These are phyloP conservation scores for Groenewaldozyma sp. DNA, from an alignment of 1,139 yeast genomes.

Conservation along the genomic window DNA sequence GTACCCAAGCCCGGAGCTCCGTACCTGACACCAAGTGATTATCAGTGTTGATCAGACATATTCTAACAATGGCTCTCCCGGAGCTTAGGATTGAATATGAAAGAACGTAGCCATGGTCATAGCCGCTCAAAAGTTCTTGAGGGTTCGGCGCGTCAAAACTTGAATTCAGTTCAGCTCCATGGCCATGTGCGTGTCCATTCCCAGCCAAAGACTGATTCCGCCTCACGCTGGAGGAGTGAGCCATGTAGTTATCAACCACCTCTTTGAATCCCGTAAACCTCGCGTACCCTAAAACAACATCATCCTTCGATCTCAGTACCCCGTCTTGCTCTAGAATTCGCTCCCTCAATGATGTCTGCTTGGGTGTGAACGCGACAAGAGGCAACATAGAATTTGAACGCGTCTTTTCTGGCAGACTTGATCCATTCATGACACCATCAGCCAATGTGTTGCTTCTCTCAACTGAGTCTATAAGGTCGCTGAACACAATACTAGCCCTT, in stretches of 20 bases:
- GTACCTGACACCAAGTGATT: not conserved
- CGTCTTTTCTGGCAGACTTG: constrained; percentile 13
- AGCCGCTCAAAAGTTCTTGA: constrained; percentile 10
- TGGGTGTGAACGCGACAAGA: constrained; percentile 23
- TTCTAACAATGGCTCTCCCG: constrained; percentile 13
- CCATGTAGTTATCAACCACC: constrained; percentile 6
- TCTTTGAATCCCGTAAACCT: constrained; percentile 16
- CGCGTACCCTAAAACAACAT: constrained; percentile 18
- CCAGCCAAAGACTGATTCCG: not conserved
- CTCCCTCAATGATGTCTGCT: constrained; percentile 21
- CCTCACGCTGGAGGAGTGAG: not conserved
- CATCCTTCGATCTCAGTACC: constrained; percentile 22
- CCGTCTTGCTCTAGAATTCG: constrained; percentile 28
- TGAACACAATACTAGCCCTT: constrained; percentile 27
- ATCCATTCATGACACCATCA: constrained; percentile 18
- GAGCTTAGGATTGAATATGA: constrained; percentile 11
- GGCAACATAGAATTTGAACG: constrained; percentile 17
- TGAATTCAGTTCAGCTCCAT: constrained; percentile 6
- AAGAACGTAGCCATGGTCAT: constrained; percentile 17
- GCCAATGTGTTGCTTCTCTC: not conserved
- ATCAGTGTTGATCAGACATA: constrained; percentile 15
- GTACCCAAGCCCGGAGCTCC: constrained; percentile 28
- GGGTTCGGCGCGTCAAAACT: too few species aligned
- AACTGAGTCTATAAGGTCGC: constrained; percentile 22
- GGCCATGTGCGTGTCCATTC: too few species aligned